These are phyloP conservation scores for Neofusicoccum cordaticola DNA, from an alignment of 2,329 filamentous ascomycete species.

Conservation along the genomic window DNA sequence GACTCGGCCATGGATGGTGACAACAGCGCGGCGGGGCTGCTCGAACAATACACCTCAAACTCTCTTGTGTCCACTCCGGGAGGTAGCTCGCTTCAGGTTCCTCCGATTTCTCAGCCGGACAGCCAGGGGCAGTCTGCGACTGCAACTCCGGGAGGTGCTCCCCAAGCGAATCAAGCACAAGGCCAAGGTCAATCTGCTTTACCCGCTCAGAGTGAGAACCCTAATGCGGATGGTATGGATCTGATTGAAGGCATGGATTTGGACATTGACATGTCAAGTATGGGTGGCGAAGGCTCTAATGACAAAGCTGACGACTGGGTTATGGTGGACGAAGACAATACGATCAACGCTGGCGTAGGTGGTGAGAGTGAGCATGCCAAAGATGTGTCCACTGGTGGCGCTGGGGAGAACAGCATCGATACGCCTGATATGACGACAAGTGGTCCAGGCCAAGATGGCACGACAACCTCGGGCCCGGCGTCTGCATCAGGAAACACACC, in stretches of 20 bases:
- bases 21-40: conserved; percentile 55
- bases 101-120: conserved; percentile 51
- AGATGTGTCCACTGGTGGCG: conserved; percentile 21
- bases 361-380: conserved; percentile 23
- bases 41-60: conserved; percentile 67
- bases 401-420: background rate
- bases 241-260: conserved; percentile 31
- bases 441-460: background rate
- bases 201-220: conserved; percentile 26
- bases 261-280: conserved; percentile 58
- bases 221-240: conserved; percentile 30
- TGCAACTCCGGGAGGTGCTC: conserved; percentile 35
- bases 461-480: conserved; percentile 3
- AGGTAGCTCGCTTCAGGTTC: conserved; percentile 57
- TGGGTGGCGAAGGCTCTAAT: conserved; percentile 38
- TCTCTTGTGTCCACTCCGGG: conserved; percentile 60
- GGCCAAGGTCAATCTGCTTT: background rate
- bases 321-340: conserved; percentile 25
- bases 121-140: conserved; percentile 49
- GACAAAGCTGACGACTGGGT: conserved; percentile 34
- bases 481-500: conserved; percentile 28
- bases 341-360: background rate
- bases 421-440: background rate
- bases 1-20: conserved; percentile 30
- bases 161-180: background rate